Evolutionary conservation across 768 basidiomycete species (phyloP), one percentile per base, ranked within the genome.

Genomic region (Chalciporus pseudorubinellus): DNA sequence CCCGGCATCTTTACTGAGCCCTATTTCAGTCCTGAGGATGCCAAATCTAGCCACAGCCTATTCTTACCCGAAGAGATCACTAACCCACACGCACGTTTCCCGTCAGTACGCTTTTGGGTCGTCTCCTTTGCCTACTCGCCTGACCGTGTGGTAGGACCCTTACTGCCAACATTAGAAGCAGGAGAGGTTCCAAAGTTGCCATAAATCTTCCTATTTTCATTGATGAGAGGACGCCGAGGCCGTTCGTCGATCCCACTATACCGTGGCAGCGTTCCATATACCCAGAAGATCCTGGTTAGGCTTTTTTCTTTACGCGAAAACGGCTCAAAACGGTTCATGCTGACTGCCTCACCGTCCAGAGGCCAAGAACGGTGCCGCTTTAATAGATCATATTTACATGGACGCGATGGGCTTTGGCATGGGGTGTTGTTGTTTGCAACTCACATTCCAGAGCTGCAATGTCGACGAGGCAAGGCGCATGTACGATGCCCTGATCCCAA

Each of bases 391-490:
- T 69, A 91, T 99, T 56, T 98, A 98, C 67, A 81, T 98, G 76
- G 97, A 99, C 68, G 95, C 97, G 9, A 98, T 98, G 97, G 95
- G 95, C 24, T 99, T 99, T 68, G 97, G 97, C 42, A 99, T 98
- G 97, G 97, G 97, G 6, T 98, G 95, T 59, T 95, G 92, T 63
- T 98, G 97, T 70, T 77, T 99, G 46, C 97, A 99, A 63, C 78
- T 98, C 54, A 99, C 97, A 13, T 98, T 98, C 74, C 97, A 99
- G 70, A 88, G 94, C 3, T 97, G 92, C 70, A 93, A 92, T 72
- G 84, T 99, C 22, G 78, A 81, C 28, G 94, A 99, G 67, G 94
- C 97, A 11, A 79, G 92, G 64, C 77, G 90, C 48, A 83, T 98
- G 72, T 99, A 99, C 66, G 97, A 99, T 67, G 91, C 90, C n/a